Evolutionary conservation across 371 early-diverging fungal genomes (phyloP).

Genomic region (Lichtheimia ramosa): DNA sequence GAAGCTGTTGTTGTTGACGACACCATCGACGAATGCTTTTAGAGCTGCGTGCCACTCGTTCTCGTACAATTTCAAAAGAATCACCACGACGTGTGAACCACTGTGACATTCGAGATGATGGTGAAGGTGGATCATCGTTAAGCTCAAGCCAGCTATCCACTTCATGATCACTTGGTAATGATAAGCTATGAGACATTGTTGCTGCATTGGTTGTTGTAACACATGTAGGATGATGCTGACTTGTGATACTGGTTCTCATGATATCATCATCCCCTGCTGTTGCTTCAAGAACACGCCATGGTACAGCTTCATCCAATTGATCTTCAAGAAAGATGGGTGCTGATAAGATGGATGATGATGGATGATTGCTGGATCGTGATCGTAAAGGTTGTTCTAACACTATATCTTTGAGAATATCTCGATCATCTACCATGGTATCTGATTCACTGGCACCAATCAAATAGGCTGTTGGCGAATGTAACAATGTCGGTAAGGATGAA

Average conservation of each 20-base stretch:
- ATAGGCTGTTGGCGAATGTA: slow-evolving; percentile 10
- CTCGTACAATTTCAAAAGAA: slow-evolving; percentile 21
- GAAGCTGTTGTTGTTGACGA: slow-evolving; percentile 16
- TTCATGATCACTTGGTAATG: slow-evolving; percentile 2
- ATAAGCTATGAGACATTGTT: background rate
- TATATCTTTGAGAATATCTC: too few species aligned
- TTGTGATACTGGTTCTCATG: background rate
- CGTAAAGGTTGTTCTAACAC: background rate
- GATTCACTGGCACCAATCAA: slow-evolving; percentile 2
- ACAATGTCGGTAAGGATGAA: background rate
- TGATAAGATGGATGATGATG: background rate
- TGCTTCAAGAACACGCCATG: slow-evolving; percentile 25
- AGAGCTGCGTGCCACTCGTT: slow-evolving; percentile 14
- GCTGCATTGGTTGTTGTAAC: background rate
- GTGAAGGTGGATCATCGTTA: slow-evolving; percentile 8
- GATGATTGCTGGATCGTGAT: background rate
- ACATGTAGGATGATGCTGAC: background rate
- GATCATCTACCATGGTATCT: background rate
- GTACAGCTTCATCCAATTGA: slow-evolving; percentile 20
- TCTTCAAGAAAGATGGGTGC: slow-evolving; percentile 9
- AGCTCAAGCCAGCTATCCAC: slow-evolving; percentile 22
- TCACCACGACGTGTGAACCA: slow-evolving; percentile 19
- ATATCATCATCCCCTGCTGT: background rate
- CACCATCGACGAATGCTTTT: slow-evolving; percentile 26
- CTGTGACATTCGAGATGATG: slow-evolving; percentile 16